Evolutionary conservation across 2,329 filamentous ascomycete species (phyloP).

Genomic region (Cladosporium sp.): DNA sequence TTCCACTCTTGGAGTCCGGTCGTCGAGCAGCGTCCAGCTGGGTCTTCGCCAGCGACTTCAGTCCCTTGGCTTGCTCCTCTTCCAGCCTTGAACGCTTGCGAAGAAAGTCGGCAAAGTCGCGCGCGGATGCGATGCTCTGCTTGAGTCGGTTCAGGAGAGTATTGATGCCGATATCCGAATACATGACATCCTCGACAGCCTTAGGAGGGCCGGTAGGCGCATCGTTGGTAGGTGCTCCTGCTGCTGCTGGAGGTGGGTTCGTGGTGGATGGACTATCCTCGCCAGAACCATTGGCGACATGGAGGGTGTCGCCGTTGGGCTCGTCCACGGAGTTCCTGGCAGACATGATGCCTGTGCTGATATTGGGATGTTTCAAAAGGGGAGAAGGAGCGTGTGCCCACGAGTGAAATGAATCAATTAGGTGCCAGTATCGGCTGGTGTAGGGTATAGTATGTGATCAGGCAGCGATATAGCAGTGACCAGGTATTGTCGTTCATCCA

Average conservation of each 20-base stretch:
- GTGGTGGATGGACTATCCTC: not conserved
- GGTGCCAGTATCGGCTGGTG: conserved; percentile 4
- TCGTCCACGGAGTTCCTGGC: conserved; percentile 19
- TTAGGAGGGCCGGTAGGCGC: conserved; percentile 27
- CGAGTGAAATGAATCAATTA: not conserved
- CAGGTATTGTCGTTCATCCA: conserved; percentile 11
- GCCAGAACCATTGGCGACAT: conserved; percentile 11
- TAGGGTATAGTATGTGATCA: not conserved
- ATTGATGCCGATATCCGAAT: conserved; percentile 57
- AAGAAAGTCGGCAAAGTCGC: conserved; percentile 85
- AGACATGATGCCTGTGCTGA: conserved; percentile 19
- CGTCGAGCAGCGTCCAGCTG: conserved; percentile 75
- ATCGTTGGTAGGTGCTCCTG: conserved; percentile 7
- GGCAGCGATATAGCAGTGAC: not conserved
- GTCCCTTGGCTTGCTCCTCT: conserved; percentile 82
- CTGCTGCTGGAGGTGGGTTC: not conserved
- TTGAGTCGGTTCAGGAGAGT: conserved; percentile 61
- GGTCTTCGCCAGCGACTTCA: conserved; percentile 77
- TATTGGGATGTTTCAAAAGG: not conserved
- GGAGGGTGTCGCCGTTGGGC: conserved; percentile 18
- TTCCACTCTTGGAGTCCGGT: conserved; percentile 75
- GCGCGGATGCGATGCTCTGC: conserved; percentile 61
- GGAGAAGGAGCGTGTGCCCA: conserved; percentile 1
- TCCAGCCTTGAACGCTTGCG: conserved; percentile 86
- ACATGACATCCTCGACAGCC: conserved; percentile 45